phyloP scores from a whole-genome alignment of 2,329 filamentous ascomycete species.

The Trichoderma arundinaceum region DNA sequence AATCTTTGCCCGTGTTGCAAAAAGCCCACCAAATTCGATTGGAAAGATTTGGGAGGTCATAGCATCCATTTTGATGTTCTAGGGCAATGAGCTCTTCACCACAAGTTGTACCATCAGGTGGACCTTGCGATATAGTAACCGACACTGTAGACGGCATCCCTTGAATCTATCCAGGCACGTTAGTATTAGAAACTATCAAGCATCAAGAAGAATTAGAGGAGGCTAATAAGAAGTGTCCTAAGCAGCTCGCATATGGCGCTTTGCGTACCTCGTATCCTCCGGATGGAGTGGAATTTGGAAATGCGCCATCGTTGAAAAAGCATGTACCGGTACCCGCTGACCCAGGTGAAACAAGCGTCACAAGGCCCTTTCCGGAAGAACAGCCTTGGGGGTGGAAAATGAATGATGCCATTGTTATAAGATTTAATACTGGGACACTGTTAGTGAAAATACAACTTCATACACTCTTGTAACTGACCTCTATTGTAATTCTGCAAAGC shows the following conservation, averaged over 20 bases:
- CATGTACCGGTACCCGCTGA: slow-evolving; percentile 6
- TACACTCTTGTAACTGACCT: neutral
- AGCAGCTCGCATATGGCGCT: neutral
- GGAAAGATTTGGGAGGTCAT: slow-evolving; percentile 20
- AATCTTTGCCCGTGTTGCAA: slow-evolving; percentile 30
- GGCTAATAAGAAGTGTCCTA: neutral
- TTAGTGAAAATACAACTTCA: neutral
- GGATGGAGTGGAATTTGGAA: slow-evolving; percentile 3
- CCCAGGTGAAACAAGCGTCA: slow-evolving; percentile 22
- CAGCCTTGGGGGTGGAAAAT: slow-evolving; percentile 19
- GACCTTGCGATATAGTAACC: slow-evolving; percentile 17
- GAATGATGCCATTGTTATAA: slow-evolving; percentile 4
- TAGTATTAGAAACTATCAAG: neutral
- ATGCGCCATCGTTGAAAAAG: slow-evolving; percentile 21
- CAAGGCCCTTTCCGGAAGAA: slow-evolving; percentile 9
- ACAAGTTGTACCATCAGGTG: slow-evolving; percentile 15
- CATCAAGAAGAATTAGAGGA: neutral
- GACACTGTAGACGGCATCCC: slow-evolving; percentile 27
- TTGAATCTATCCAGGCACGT: slow-evolving; percentile 18
- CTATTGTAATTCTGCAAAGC: neutral
- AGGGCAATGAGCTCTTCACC: slow-evolving; percentile 21
- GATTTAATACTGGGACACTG: neutral
- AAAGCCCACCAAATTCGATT: slow-evolving; percentile 30
- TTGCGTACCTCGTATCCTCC: slow-evolving; percentile 27
- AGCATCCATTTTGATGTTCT: slow-evolving; percentile 28